phyloP scores from a whole-genome alignment of 192 early-diverging fungal species.

The Coemansia sp. region DNA sequence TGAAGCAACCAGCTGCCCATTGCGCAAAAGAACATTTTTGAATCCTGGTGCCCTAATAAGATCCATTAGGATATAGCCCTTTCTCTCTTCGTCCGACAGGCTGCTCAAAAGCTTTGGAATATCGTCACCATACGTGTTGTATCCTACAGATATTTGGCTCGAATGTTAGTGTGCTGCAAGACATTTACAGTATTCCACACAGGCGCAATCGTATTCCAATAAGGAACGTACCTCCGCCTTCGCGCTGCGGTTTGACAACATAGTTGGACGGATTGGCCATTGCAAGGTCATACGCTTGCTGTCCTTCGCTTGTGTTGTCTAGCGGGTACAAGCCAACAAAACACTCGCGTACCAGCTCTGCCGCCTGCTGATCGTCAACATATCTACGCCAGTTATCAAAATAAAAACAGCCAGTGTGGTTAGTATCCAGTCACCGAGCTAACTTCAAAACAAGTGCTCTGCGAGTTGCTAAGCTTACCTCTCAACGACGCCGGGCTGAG shows the following conservation, averaged over 20 bases:
- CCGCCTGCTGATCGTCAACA: slow-evolving; percentile 49
- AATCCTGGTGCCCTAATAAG: slow-evolving; percentile 80
- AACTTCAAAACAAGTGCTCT: background rate
- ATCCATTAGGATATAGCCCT: slow-evolving; percentile 96
- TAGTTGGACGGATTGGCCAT: slow-evolving; percentile 66
- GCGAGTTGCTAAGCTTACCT: slow-evolving; percentile 55
- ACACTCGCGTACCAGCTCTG: slow-evolving; percentile 62
- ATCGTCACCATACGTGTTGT: slow-evolving; percentile 91
- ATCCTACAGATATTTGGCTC: slow-evolving; percentile 29
- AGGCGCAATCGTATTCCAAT: slow-evolving; percentile 26
- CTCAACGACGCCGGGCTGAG: slow-evolving; percentile 79
- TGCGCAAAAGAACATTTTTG: slow-evolving; percentile 74
- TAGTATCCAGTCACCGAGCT: background rate
- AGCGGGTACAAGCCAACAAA: slow-evolving; percentile 94
- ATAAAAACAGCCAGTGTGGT: background rate
- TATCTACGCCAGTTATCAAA: slow-evolving; percentile 34
- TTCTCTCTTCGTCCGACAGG: slow-evolving; percentile 67
- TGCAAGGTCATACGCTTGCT: slow-evolving; percentile 68
- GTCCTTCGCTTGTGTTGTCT: slow-evolving; percentile 67
- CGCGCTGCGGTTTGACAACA: slow-evolving; percentile 96
- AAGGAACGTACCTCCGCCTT: slow-evolving; percentile 75
- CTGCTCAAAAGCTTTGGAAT: slow-evolving; percentile 63
- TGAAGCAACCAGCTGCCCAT: slow-evolving; percentile 70
- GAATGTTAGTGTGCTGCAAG: background rate
- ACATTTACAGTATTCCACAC: slow-evolving; percentile 32